Conservation (phyloP, 2,329 filamentous ascomycete species). For the Botrytis paeoniae region DNA sequence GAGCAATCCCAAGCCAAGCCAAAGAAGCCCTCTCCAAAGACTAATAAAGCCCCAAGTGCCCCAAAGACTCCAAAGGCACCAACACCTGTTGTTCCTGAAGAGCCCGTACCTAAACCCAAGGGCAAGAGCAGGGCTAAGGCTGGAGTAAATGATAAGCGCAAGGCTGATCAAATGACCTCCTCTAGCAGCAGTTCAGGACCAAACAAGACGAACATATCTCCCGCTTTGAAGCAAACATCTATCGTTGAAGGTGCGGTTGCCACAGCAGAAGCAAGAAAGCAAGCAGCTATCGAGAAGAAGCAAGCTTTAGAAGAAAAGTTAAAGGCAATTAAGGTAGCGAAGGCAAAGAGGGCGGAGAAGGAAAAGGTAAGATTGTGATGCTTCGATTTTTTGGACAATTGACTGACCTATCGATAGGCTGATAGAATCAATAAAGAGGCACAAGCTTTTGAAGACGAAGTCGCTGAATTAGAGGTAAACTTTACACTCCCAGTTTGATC, state of each 20-base stretch:
- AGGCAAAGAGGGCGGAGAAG: background rate
- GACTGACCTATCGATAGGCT: slow-evolving; percentile 8
- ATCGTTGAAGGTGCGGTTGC: slow-evolving; percentile 6
- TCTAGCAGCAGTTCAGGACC: background rate
- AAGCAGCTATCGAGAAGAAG: slow-evolving; percentile 17
- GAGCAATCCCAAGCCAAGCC: background rate
- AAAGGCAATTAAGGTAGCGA: background rate
- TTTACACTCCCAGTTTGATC: background rate
- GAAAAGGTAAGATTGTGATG: background rate
- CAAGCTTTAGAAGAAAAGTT: slow-evolving; percentile 15
- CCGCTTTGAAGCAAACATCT: slow-evolving; percentile 14
- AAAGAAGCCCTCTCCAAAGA: slow-evolving; percentile 14
- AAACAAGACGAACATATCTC: slow-evolving; percentile 17
- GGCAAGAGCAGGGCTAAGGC: slow-evolving; percentile 1
- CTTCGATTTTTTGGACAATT: background rate
- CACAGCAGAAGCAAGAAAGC: slow-evolving; percentile 12
- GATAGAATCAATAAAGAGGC: slow-evolving; percentile 13
- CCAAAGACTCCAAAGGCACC: background rate
- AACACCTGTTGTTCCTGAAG: background rate
- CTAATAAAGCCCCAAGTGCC: background rate
- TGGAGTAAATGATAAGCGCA: slow-evolving; percentile 12
- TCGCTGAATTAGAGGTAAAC: slow-evolving; percentile 22
- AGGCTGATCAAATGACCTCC: slow-evolving; percentile 13
- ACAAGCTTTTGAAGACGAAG: slow-evolving; percentile 20
- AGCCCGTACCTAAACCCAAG: background rate